Base-by-base conservation (phyloP, 2,329 filamentous ascomycete species). In the Phialophora expanda region DNA sequence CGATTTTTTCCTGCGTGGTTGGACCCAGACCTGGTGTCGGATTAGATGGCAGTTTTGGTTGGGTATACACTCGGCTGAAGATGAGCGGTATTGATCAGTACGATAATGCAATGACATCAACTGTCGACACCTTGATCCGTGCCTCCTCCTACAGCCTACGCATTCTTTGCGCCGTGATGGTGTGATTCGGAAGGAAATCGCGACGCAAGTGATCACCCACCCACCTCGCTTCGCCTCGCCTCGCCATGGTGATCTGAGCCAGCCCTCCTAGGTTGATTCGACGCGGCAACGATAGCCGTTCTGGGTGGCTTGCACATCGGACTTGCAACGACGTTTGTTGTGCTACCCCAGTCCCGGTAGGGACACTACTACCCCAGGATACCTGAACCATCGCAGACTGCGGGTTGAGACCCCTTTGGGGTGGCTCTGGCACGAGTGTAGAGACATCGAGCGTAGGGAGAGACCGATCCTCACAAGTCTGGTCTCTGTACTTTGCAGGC, bases 91-190 rank as follows among this genome's bases (percentile, higher is more conserved):
- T 34, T 22, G 22, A 56, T n/a, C 26, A 22, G 30, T 28, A 30
- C 30, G 30, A 30, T 38, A 38, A 56, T 56, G 38, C 28, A 56
- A 56, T 56, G 53, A 38, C 28, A 56, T 56, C 53, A 56, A 32
- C 1, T 34, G 28, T 56, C 53, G 38, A 41, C 38, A 8, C 38
- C 38, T 44, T 44, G 38, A 44, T 44, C 38, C 38, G 8, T n/a
- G 17, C 17, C n/a, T n/a, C n/a, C n/a, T n/a, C n/a, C 38, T 8
- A 44, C 5, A 5, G 17, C 24, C 17, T 8, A n/a, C 5, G 17
- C 17, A n/a, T 44, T n/a, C 4, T 14, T 41, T 17, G 34, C 14
- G 5, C 34, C 2, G 34, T 41, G 34, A 41, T 14, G 34, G 17
- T 5, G 17, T 17, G 34, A 41, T 17, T 1, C 17, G 34, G 34